phyloP scores from a whole-genome alignment of 75 land plant species.

The Cupressus sempervirens region DNA sequence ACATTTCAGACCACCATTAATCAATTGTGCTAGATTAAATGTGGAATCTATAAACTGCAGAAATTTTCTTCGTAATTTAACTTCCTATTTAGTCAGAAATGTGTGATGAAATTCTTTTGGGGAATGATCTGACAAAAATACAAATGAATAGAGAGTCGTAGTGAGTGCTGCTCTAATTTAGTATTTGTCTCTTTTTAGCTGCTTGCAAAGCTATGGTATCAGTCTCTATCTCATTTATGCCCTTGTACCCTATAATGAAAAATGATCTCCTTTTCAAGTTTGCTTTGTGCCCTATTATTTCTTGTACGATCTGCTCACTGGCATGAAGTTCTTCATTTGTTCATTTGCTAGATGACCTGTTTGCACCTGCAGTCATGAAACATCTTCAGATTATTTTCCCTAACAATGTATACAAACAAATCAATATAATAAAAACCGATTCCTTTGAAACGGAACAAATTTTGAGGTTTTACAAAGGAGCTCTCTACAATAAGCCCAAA shows the following conservation, averaged over 20 bases:
- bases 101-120: not conserved
- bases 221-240: not conserved
- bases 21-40: not conserved
- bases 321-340: slow-evolving; percentile 25
- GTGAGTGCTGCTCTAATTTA: slow-evolving; percentile 25
- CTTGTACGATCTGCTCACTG: slow-evolving; percentile 25
- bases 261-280: too few species aligned
- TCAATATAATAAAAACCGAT: not conserved
- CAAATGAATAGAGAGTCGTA: not conserved
- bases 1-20: too few species aligned
- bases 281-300: slow-evolving; percentile 47
- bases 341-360: not conserved
- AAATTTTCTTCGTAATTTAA: not conserved
- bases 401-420: not conserved
- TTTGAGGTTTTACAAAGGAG: slow-evolving; percentile 44
- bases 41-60: not conserved
- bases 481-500: slow-evolving; percentile 53
- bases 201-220: slow-evolving; percentile 49
- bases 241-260: too few species aligned
- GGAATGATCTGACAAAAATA: not conserved
- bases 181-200: too few species aligned
- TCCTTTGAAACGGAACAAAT: slow-evolving; percentile 32
- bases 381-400: not conserved
- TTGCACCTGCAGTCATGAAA: not conserved
- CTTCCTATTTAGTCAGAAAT: not conserved